These are phyloP conservation scores for Claviceps spartinae DNA, from an alignment of 2,329 filamentous ascomycete species.

Conservation along the genomic window DNA sequence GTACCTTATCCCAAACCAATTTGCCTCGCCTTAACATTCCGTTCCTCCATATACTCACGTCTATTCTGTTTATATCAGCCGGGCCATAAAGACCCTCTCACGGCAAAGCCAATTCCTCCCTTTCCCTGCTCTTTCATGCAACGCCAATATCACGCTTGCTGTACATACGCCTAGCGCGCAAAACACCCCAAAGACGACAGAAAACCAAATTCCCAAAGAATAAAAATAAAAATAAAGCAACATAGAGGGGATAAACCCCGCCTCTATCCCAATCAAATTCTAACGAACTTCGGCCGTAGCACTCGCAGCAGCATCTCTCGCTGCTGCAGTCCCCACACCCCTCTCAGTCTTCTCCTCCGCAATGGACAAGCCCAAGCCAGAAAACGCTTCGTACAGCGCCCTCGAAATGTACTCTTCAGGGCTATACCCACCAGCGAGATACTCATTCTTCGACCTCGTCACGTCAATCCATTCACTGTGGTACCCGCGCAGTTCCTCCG, in stretches of 20 bases:
- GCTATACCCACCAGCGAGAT: conserved; percentile 71
- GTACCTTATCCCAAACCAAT: too few relatives aligned
- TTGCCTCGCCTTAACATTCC: too few relatives aligned
- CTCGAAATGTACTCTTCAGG: conserved; percentile 69
- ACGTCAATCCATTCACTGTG: conserved; percentile 60
- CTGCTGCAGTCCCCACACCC: conserved; percentile 19
- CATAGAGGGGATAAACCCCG: too few relatives aligned
- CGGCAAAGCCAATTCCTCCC: too few relatives aligned
- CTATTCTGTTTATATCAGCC: too few relatives aligned
- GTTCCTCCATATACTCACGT: too few relatives aligned
- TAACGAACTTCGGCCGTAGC: conserved; percentile 27
- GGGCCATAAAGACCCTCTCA: too few relatives aligned
- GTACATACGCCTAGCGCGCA: not conserved
- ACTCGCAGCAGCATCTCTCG: conserved; percentile 22
- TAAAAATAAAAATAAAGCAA: too few relatives aligned
- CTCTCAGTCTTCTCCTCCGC: conserved; percentile 53
- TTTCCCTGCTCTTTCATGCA: not conserved
- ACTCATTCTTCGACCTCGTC: conserved; percentile 49
- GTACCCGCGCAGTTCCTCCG: conserved; percentile 45
- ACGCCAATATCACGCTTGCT: not conserved
- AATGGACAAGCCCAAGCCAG: conserved; percentile 76
- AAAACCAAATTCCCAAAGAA: not conserved
- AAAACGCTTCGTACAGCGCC: conserved; percentile 78
- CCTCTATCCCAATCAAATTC: not conserved
- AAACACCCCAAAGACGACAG: not conserved